Conservation (phyloP, 805 yeast genomes). For the Teunomyces stri region DNA sequence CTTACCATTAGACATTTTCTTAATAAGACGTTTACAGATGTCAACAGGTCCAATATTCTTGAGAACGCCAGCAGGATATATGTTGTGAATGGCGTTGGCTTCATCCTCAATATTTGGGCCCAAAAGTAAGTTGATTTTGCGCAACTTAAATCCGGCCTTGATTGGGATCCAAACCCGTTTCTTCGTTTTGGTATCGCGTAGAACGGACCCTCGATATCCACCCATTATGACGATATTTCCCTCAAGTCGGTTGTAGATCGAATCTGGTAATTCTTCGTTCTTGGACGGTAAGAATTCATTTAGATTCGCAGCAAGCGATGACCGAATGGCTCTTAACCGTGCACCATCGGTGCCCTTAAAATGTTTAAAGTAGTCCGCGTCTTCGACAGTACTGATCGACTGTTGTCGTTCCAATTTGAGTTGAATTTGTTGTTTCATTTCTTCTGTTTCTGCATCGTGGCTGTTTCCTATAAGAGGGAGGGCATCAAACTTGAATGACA, state of each 20-base stretch:
- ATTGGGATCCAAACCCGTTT: slow-evolving; percentile 84
- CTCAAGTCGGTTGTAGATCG: slow-evolving; percentile 56
- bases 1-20: slow-evolving; percentile 55
- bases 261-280: slow-evolving; percentile 25
- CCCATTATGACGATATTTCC: slow-evolving; percentile 84
- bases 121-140: slow-evolving; percentile 64
- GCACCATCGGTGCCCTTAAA: slow-evolving; percentile 62
- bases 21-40: slow-evolving; percentile 60
- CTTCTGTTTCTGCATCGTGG: slow-evolving; percentile 13
- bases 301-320: slow-evolving; percentile 54
- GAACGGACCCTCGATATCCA: slow-evolving; percentile 82
- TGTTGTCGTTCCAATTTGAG: slow-evolving; percentile 51
- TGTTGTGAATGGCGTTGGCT: slow-evolving; percentile 43
- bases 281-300: slow-evolving; percentile 36
- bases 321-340: slow-evolving; percentile 66
- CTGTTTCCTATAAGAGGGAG: slow-evolving; percentile 19
- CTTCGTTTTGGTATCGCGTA: slow-evolving; percentile 61
- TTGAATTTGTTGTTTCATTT: slow-evolving; percentile 30
- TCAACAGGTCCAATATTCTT: slow-evolving; percentile 88
- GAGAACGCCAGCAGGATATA: slow-evolving; percentile 74
- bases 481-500: slow-evolving; percentile 19
- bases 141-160: slow-evolving; percentile 76
- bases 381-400: slow-evolving; percentile 61
- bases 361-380: slow-evolving; percentile 53
- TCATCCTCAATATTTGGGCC: slow-evolving; percentile 79